A percentile compares a stretch with the other conserved stretches of the same genome.
These are phyloP conservation scores for Glebionis coronaria DNA, from an alignment of 129 eudicot species.

Conservation along the genomic window DNA sequence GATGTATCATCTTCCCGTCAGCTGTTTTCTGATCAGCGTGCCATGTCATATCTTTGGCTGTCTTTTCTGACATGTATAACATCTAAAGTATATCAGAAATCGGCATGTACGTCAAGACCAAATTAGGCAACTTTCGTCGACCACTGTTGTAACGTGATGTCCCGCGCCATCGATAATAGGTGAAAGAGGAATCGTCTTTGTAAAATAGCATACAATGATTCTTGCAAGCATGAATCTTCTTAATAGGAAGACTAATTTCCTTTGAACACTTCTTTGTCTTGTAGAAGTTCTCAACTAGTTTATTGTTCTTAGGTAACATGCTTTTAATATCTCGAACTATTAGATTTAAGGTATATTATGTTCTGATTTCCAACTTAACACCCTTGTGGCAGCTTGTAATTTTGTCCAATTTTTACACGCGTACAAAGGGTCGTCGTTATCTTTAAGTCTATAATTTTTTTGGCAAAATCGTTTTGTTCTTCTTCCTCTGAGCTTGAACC, in stretches of 20 bases:
- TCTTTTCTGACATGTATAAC: no score
- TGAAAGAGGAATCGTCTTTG: no score
- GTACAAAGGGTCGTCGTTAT: neutral
- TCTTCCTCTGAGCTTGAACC: no score
- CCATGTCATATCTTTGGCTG: no score
- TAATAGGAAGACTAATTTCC: neutral
- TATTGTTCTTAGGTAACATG: neutral
- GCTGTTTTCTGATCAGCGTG: no score
- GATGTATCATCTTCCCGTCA: no score
- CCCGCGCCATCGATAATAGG: no score
- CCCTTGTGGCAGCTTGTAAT: neutral
- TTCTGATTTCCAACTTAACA: constrained; percentile 12
- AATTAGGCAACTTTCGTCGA: no score
- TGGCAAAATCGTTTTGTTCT: neutral
- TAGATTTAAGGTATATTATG: constrained; percentile 10
- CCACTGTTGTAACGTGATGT: no score
- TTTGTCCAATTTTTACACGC: neutral
- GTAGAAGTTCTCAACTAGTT: neutral
- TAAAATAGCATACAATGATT: constrained; percentile 15
- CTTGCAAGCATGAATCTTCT: constrained; percentile 18
- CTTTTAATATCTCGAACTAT: neutral
- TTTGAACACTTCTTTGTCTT: neutral
- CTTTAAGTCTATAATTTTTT: neutral
- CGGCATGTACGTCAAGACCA: no score
- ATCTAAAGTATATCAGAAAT: no score